Conservation (phyloP, 768 basidiomycete genomes). For the Leucocoprinus sp. region DNA sequence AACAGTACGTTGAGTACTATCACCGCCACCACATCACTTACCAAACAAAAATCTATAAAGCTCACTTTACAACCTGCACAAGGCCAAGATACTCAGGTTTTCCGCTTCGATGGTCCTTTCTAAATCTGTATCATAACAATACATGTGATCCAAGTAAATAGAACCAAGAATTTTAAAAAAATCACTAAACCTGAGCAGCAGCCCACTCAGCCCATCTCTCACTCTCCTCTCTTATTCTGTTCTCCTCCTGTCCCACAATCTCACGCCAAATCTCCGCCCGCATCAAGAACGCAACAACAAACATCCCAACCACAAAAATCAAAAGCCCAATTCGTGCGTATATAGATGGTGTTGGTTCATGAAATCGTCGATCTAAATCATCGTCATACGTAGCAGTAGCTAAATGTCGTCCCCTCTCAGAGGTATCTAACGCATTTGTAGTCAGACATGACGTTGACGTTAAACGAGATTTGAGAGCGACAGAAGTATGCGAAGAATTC, state of each 20-base stretch:
- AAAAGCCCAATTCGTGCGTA: conserved; percentile 36
- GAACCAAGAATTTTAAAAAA: no score
- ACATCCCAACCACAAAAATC: conserved; percentile 24
- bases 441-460: neutral
- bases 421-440: neutral
- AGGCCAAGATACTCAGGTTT: no score
- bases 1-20: neutral
- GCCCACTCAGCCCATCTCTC: conserved; percentile 8
- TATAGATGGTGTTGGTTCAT: conserved; percentile 25
- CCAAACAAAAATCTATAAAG: no score
- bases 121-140: no score
- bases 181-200: conserved; percentile 1
- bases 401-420: conserved; percentile 9
- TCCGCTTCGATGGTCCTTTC: no score
- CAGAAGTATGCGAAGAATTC: no score
- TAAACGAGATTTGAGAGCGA: conserved; percentile 1
- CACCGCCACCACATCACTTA: no score
- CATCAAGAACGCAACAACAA: conserved; percentile 28
- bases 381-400: no score
- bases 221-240: conserved; percentile 1
- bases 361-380: conserved; percentile 25
- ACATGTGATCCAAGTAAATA: no score
- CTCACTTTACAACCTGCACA: no score
- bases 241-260: conserved; percentile 4
- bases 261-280: conserved; percentile 14